Evolutionary conservation across 306 rosid species (phyloP), one percentile per base, ranked within the genome.

Genomic region (Pterocarpus macrocarpus): DNA sequence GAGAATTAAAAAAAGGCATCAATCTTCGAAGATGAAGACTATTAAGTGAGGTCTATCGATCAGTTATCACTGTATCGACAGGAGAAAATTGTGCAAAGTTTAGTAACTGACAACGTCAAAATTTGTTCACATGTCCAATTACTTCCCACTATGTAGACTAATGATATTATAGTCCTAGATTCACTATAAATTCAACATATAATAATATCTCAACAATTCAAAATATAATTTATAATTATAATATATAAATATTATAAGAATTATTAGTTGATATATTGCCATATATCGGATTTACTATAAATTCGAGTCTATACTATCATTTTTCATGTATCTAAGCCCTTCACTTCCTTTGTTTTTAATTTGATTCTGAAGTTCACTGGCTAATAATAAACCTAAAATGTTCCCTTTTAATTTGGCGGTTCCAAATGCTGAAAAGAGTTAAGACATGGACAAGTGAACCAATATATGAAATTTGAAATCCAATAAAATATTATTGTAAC

Each of bases 111-210:
- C 28, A 1, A 22, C 39, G 69, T 81, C 73, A 14, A 72, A 30
- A 57, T 81, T 81, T 67, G 85, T 73, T 81, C 64, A 58, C 73
- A 72, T 77, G 83, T 81, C 86, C 81, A 50, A 17, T 41, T 77
- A 72, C 64, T 81, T 81, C 58, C 49, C 41, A 49, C 73, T 22
- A 22, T 22, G 28, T 22, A 22, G 28, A 22, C 0, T 22, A 22
- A 22, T 22, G 28, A 22, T 22, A 22, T 22, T 22, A 22, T 22
- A 22, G 28, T 22, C 28, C 1, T 22, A 22, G 28, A 1, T 1
- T 22, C 1, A 22, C 28, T 22, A 22, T 22, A 22, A 22, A 22
- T 1, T 22, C 28, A 0, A 22, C 28, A 22, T 22, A 22, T 22
- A 22, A 22, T 22, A 22, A 22, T 22, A 22, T 22, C 28, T 22